Evolutionary conservation across 257 asterid genomes (phyloP).

Genomic region (Rehmannia glutinosa): DNA sequence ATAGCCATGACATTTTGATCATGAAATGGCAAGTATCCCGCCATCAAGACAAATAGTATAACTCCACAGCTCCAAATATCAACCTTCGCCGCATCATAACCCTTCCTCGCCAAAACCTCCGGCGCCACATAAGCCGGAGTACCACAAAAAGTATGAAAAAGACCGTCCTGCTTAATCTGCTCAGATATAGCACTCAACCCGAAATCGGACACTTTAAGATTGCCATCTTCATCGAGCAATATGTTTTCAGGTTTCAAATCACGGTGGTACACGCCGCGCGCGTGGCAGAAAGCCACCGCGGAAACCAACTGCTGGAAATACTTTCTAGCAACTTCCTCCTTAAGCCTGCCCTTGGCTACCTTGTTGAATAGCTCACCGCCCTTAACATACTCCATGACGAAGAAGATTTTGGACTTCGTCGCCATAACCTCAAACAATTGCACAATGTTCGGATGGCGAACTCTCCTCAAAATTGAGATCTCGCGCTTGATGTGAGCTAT

Average conservation of each 20-base stretch:
- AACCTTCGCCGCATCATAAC: constrained; percentile 84
- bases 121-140: constrained; percentile 98
- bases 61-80: constrained; percentile 98
- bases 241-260: constrained; percentile 90
- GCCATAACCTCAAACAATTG: constrained; percentile 95
- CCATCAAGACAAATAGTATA: constrained; percentile 80
- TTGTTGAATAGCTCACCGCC: constrained; percentile 89
- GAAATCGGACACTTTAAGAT: constrained; percentile 87
- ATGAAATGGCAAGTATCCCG: constrained; percentile 85
- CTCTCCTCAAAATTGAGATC: constrained; percentile 87
- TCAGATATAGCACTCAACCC: constrained; percentile 88
- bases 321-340: constrained; percentile 75
- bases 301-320: constrained; percentile 88
- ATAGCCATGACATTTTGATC: constrained; percentile 81
- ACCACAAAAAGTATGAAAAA: constrained; percentile 86
- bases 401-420: constrained; percentile 75
- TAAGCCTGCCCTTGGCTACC: constrained; percentile 88
- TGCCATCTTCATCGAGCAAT: constrained; percentile 73
- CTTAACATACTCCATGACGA: constrained; percentile 81
- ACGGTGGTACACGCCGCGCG: constrained; percentile 93
- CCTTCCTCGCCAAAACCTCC: constrained; percentile 76
- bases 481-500: constrained; percentile 83
- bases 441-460: constrained; percentile 90
- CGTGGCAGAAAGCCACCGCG: constrained; percentile 85
- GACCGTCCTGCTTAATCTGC: constrained; percentile 86